These are phyloP conservation scores for Ocimum tenuiflorum DNA, from an alignment of 257 asterid species.

Conservation along the genomic window DNA sequence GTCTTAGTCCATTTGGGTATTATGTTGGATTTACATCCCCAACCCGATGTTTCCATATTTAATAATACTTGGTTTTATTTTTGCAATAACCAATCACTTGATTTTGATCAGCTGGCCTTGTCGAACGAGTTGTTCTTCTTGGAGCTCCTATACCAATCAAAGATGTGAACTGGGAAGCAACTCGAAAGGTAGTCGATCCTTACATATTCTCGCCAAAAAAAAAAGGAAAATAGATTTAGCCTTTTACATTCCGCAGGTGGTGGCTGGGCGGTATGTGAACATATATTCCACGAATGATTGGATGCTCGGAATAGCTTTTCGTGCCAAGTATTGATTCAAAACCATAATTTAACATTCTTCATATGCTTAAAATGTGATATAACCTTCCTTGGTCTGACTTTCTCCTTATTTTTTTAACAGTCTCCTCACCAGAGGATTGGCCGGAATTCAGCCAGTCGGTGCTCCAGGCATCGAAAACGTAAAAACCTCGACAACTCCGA, in stretches of 20 bases:
- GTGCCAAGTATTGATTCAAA: constrained; percentile 76
- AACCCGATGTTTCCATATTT: too few species aligned
- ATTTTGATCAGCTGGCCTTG: constrained; percentile 57
- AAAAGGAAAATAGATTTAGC: too few species aligned
- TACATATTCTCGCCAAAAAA: background rate
- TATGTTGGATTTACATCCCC: too few species aligned
- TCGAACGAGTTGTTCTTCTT: constrained; percentile 87
- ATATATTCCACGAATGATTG: constrained; percentile 78
- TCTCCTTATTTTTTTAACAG: constrained; percentile 32
- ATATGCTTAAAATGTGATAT: background rate
- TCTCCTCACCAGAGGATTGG: constrained; percentile 89
- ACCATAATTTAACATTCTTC: background rate
- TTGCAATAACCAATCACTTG: constrained; percentile 9
- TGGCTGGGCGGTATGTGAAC: constrained; percentile 87
- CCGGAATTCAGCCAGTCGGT: constrained; percentile 86
- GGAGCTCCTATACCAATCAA: constrained; percentile 87
- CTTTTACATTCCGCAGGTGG: constrained; percentile 50
- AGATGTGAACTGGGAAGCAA: constrained; percentile 85
- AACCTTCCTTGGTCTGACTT: background rate
- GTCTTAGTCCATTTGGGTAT: too few species aligned
- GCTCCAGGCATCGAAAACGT: constrained; percentile 88
- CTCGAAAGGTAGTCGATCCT: constrained; percentile 53
- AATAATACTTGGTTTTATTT: too few species aligned
- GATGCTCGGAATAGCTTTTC: constrained; percentile 96
- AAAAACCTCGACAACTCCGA: background rate